Evolutionary conservation across 306 rosid species (phyloP).

Genomic region (Cucurbita pepo): DNA sequence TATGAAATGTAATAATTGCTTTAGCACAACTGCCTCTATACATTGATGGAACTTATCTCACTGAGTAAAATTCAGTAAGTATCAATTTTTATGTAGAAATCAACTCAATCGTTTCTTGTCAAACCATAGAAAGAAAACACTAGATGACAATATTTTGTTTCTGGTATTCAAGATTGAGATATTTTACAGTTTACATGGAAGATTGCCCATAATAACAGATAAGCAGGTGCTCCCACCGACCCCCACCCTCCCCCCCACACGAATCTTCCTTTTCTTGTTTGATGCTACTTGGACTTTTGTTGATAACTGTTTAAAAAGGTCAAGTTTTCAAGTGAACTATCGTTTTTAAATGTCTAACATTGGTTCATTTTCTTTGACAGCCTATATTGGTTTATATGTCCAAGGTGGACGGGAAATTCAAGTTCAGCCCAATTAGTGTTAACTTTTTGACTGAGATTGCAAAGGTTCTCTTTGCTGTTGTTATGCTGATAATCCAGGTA

Average conservation of each 20-base stretch:
- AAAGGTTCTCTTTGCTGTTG: conserved; percentile 79
- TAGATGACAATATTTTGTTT: background rate
- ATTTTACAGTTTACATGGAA: background rate
- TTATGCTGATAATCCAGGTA: conserved; percentile 90
- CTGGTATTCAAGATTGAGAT: background rate
- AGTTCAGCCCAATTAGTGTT: conserved; percentile 94
- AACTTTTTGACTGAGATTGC: conserved; percentile 87
- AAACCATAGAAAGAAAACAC: background rate
- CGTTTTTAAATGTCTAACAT: background rate
- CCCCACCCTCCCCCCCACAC: background rate
- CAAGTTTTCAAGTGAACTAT: background rate
- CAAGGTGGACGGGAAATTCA: conserved; percentile 97
- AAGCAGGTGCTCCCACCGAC: background rate
- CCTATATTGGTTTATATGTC: conserved; percentile 97
- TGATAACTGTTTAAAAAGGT: background rate
- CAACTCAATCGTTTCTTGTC: background rate
- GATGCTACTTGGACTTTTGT: background rate
- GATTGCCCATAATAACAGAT: background rate
- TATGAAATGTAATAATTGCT: background rate
- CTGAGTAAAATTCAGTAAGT: background rate
- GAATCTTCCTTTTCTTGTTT: background rate
- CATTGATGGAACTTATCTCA: background rate
- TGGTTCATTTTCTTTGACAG: conserved; percentile 29
- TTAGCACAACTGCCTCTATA: background rate
- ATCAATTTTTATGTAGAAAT: background rate